Conservation (phyloP, 371 early-diverging fungal genomes). For the Chytridium lagenaria region DNA sequence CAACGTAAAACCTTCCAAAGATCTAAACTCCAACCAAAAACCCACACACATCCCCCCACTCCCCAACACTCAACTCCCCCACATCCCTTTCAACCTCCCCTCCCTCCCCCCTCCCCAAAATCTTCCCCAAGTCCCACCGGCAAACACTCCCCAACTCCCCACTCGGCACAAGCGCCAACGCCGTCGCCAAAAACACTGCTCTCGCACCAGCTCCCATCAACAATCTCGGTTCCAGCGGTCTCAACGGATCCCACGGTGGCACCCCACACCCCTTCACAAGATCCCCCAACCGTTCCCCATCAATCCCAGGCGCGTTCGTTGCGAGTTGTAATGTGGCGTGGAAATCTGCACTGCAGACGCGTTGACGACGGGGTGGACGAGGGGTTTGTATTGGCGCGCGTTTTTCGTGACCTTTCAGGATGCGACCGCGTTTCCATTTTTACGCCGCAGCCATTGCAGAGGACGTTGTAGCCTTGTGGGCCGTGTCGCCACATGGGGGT, state of each 20-base stretch:
- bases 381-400: not conserved
- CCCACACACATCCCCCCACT: slow-evolving; percentile 14
- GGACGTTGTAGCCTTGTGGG: slow-evolving; percentile 76
- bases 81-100: not conserved
- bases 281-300: not conserved
- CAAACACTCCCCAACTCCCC: not conserved
- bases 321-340: not conserved
- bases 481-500: slow-evolving; percentile 94
- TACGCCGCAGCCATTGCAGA: slow-evolving; percentile 94
- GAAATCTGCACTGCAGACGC: not conserved
- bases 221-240: not conserved
- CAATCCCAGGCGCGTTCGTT: not conserved
- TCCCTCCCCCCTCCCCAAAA: not conserved
- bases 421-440: slow-evolving; percentile 70
- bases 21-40: not conserved
- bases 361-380: not conserved
- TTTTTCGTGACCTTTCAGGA: slow-evolving; percentile 33
- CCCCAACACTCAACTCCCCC: not conserved
- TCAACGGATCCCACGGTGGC: not conserved
- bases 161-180: not conserved
- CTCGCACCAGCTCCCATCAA: not conserved
- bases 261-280: not conserved
- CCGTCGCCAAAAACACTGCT: not conserved
- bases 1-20: too few species aligned
- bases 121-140: not conserved